Evolutionary conservation across 176 grass and related monocot genomes (phyloP).

Genomic region (Juncus inflexus): DNA sequence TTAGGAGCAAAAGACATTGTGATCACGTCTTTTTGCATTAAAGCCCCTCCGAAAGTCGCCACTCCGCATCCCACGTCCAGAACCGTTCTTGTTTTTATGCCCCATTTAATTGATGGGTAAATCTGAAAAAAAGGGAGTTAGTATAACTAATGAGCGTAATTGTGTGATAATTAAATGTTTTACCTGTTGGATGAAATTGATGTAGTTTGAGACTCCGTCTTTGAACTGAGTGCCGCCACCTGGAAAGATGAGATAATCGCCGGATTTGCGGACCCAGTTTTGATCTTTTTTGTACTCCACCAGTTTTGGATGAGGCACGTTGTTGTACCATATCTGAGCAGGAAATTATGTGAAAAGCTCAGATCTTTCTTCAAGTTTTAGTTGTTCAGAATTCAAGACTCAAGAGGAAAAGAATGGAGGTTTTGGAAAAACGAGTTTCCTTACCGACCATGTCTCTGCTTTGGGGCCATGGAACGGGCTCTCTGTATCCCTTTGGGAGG

Average conservation of each 20-base stretch:
- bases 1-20: constrained; percentile 94
- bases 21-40: constrained; percentile 85
- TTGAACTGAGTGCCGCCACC: constrained; percentile 95
- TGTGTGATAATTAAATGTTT: constrained; percentile 14
- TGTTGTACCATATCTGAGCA: constrained; percentile 91
- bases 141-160: constrained; percentile 1
- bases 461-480: constrained; percentile 67
- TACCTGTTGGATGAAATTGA: constrained; percentile 84
- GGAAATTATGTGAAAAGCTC: constrained; percentile 14
- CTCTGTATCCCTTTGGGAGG: constrained; percentile 48
- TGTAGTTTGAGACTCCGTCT: constrained; percentile 64
- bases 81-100: constrained; percentile 63
- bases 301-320: constrained; percentile 93
- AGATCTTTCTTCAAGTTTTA: background rate
- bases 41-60: constrained; percentile 87
- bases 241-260: constrained; percentile 76
- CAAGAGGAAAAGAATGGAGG: constrained; percentile 6
- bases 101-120: constrained; percentile 67
- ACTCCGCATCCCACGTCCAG: constrained; percentile 93
- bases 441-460: constrained; percentile 98
- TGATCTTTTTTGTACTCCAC: constrained; percentile 95
- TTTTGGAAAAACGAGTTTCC: constrained; percentile 21
- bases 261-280: constrained; percentile 75
- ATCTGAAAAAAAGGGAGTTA: constrained; percentile 45
- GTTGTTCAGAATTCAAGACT: background rate